A percentile compares a stretch with the other conserved stretches of the same genome.
These are phyloP conservation scores for Colletotrichum truncatum DNA, from an alignment of 2,329 filamentous ascomycete species.

Conservation along the genomic window DNA sequence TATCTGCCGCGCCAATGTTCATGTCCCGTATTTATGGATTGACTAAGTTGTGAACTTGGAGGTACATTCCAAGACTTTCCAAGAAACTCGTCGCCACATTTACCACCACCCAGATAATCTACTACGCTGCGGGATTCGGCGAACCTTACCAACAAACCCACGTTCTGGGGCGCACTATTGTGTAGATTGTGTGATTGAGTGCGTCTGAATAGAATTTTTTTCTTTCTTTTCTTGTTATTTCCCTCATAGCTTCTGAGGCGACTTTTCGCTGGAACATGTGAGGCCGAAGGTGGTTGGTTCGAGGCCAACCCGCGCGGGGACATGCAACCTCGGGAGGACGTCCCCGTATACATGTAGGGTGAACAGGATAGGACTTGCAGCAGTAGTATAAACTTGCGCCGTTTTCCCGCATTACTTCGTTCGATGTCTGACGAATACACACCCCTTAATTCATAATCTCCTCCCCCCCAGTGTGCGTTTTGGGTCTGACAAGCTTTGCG, in stretches of 20 bases:
- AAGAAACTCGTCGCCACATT: slow-evolving; percentile 8
- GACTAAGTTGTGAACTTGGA: not conserved
- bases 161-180: not conserved
- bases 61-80: slow-evolving; percentile 9
- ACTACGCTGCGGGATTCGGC: not conserved
- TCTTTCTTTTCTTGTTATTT: too few relatives aligned
- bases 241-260: not conserved
- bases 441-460: slow-evolving; percentile 18
- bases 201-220: too few relatives aligned
- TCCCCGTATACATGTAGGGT: not conserved
- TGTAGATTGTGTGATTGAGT: not conserved
- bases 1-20: not conserved
- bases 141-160: not conserved
- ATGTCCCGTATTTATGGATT: not conserved
- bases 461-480: not conserved
- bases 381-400: slow-evolving; percentile 20
- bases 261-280: not conserved
- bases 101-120: slow-evolving; percentile 6
- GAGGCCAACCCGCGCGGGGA: not conserved
- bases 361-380: not conserved
- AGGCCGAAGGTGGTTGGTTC: slow-evolving; percentile 11
- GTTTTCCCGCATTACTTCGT: slow-evolving; percentile 8
- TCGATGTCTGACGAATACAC: not conserved
- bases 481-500: too few relatives aligned
- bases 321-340: not conserved